phyloP scores from a whole-genome alignment of 139 green algal genomes.

The Picochlorum sp. region DNA sequence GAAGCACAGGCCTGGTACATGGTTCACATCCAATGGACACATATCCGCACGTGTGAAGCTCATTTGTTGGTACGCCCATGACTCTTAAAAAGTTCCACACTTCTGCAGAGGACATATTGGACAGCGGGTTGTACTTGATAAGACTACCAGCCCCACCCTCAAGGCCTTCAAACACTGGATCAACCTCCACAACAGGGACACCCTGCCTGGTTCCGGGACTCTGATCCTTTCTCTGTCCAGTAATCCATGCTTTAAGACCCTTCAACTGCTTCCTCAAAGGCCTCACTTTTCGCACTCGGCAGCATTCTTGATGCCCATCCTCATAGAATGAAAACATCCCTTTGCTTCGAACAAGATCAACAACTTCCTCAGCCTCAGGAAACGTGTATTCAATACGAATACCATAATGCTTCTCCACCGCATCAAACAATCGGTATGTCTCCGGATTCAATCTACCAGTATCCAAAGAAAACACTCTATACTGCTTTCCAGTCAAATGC shows the following conservation, averaged over 20 bases:
- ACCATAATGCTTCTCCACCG: constrained; percentile 94
- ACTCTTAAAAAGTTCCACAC: constrained; percentile 96
- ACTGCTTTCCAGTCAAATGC: constrained; percentile 86
- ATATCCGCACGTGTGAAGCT: constrained; percentile 86
- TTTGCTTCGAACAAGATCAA: constrained; percentile 89
- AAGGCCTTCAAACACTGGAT: constrained; percentile 88
- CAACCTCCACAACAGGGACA: constrained; percentile 80
- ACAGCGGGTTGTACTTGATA: constrained; percentile 98
- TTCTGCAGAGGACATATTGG: constrained; percentile 76
- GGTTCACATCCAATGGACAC: constrained; percentile 96
- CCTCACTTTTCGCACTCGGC: constrained; percentile 84
- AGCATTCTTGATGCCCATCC: constrained; percentile 96
- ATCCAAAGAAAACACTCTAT: constrained; percentile 95
- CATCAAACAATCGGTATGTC: constrained; percentile 91
- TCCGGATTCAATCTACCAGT: constrained; percentile 95
- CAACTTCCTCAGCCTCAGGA: constrained; percentile 77
- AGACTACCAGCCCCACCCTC: constrained; percentile 69
- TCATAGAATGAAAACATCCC: constrained; percentile 98
- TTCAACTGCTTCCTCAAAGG: constrained; percentile 82
- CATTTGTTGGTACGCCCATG: constrained; percentile 88
- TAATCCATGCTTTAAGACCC: constrained; percentile 91
- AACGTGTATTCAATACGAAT: constrained; percentile 99
- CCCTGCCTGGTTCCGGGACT: constrained; percentile 80
- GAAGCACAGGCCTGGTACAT: constrained; percentile 89
- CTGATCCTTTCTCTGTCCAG: constrained; percentile 97